Base-by-base conservation (phyloP, 768 basidiomycete species). In the Infundibulicybe gibba region DNA sequence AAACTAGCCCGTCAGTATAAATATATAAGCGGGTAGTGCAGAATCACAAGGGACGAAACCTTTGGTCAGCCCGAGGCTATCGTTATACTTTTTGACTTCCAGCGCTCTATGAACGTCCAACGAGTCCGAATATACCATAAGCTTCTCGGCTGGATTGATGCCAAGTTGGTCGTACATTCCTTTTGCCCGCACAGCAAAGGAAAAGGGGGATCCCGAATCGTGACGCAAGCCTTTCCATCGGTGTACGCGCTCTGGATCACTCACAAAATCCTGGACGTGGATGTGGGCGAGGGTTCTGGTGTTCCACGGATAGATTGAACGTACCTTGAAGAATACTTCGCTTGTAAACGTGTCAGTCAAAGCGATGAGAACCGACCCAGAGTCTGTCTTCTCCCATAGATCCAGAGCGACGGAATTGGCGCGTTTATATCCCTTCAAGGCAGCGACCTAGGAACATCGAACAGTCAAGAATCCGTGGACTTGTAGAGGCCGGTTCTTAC, bases 321-420 rank as follows among this genome's bases (percentile, higher is more conserved):
- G 19, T 59, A 79, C 93, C 68, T 80, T 76, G 72, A 92, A 94
- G 68, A 97, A 98, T 0, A 79, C 83, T 30, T 78, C 67, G 1
- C 89, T 90, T 6, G 94, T 89, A 65, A 97, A 98, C 0, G 97
- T 99, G 66, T 99, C 97, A 12, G 97, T 97, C 31, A 97, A 71
- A 15, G 94, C 92, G 48, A 91, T 79, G 45, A 86, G 76, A 20
- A 81, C 66, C 31, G 68, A 54, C 59, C 79, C 79, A 59, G 97
- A 98, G 5, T 94, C 93, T 54, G 76, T 77, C 54, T 90, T 54
- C 1, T n/a, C n/a, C n/a, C n/a, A n/a, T n/a, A n/a, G n/a, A n/a
- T n/a, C n/a, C n/a, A n/a, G n/a, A n/a, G n/a, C n/a, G n/a, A n/a
- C n/a, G n/a, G n/a, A n/a, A n/a, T n/a, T n/a, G n/a, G n/a, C n/a